Evolutionary conservation across 2,329 filamentous ascomycete genomes (phyloP).

Genomic region (Trichoderma brevicompactum): DNA sequence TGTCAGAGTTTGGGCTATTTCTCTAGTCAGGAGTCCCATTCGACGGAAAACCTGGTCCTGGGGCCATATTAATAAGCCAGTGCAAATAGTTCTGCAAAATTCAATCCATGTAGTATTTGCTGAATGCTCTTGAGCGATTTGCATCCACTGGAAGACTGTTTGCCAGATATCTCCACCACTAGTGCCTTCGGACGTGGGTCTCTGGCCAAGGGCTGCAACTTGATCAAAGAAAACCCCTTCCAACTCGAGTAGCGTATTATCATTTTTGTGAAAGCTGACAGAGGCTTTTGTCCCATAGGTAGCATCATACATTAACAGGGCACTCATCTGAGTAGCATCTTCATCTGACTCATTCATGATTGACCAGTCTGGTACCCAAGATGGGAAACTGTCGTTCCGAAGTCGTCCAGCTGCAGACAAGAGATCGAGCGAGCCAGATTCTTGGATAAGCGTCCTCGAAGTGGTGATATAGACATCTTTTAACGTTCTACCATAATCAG

Average conservation of each 20-base stretch:
- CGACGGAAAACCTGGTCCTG: constrained; percentile 6
- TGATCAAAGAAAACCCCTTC: background rate
- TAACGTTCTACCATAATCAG: background rate
- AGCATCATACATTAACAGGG: background rate
- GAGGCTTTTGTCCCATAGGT: background rate
- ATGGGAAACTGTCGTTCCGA: background rate
- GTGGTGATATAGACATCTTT: background rate
- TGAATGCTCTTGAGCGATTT: background rate
- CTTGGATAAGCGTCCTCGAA: background rate
- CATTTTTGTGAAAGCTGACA: background rate
- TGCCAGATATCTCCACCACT: background rate
- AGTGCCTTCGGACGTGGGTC: background rate
- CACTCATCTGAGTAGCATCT: background rate
- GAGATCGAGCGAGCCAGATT: constrained; percentile 7
- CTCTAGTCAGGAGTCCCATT: background rate
- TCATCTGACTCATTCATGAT: background rate
- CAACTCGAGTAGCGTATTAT: background rate
- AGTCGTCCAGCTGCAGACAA: constrained; percentile 1
- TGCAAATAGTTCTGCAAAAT: constrained; percentile 3
- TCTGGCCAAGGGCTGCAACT: background rate
- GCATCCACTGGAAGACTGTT: constrained; percentile 6
- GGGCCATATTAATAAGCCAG: constrained; percentile 1
- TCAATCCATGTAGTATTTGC: background rate
- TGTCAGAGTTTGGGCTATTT: background rate
- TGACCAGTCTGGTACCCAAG: background rate